Conservation (phyloP, 1,139 yeast species). For the Nakaseomyces kungkrabaensis region DNA sequence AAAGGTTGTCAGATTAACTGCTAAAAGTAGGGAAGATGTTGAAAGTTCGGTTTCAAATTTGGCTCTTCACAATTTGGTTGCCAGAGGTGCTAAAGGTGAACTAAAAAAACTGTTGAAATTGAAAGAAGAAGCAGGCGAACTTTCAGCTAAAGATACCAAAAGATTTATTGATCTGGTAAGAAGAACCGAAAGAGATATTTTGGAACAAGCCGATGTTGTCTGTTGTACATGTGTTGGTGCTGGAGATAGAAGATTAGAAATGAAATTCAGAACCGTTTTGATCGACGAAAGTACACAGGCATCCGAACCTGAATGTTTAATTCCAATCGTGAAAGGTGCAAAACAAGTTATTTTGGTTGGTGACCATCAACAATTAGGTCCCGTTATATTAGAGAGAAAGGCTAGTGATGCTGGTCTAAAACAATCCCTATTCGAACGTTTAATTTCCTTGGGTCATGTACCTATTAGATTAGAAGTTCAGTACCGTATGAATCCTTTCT, state of each 20-base stretch:
- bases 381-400: conserved; percentile 67
- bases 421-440: conserved; percentile 78
- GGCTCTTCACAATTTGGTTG: conserved; percentile 44
- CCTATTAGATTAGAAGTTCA: conserved; percentile 87
- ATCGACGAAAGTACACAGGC: conserved; percentile 94
- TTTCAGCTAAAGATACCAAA: conserved; percentile 45
- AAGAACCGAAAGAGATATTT: conserved; percentile 40
- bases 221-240: conserved; percentile 94
- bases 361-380: conserved; percentile 92
- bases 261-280: conserved; percentile 62
- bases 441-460: conserved; percentile 72
- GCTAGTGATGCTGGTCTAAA: conserved; percentile 82
- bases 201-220: conserved; percentile 64
- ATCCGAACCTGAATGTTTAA: conserved; percentile 81
- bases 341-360: conserved; percentile 86
- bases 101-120: conserved; percentile 49
- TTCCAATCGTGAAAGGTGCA: conserved; percentile 83
- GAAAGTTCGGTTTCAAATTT: conserved; percentile 49
- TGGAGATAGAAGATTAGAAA: conserved; percentile 55
- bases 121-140: conserved; percentile 62
- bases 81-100: conserved; percentile 41
- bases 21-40: conserved; percentile 74
- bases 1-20: conserved; percentile 66
- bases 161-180: conserved; percentile 36
- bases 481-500: conserved; percentile 87